phyloP scores from a whole-genome alignment of 225 moss, liverwort and hornwort genomes.

The Pseudoscleropodium purum region DNA sequence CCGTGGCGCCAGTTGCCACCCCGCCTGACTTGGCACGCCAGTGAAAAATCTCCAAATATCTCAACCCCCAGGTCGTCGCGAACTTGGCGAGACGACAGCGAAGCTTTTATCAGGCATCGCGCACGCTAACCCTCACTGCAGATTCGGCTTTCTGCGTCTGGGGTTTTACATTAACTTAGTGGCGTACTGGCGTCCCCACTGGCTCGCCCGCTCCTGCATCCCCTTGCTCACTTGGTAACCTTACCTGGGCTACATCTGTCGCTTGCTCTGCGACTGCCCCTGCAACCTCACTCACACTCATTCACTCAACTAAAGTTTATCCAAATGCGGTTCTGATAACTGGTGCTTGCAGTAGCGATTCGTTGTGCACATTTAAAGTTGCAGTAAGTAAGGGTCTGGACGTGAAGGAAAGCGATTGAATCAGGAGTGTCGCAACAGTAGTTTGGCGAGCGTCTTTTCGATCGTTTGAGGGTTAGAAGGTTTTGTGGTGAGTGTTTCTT shows the following conservation, averaged over 20 bases:
- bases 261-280: not conserved
- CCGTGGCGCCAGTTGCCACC: not conserved
- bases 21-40: conserved; percentile 28
- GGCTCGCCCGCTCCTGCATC: not conserved
- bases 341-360: not conserved
- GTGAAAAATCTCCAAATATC: not conserved
- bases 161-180: not conserved
- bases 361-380: not conserved
- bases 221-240: conserved; percentile 12
- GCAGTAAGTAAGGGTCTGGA: conserved; percentile 17
- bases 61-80: not conserved
- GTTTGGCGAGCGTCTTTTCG: not conserved
- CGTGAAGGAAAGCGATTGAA: not conserved
- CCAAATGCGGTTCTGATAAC: not conserved
- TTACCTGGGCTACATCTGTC: not conserved
- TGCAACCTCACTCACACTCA: not conserved
- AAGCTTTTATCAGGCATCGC: not conserved
- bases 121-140: not conserved
- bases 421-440: not conserved
- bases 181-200: not conserved
- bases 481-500: not conserved
- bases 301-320: not conserved
- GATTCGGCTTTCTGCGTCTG: not conserved
- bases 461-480: not conserved
- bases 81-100: not conserved